These are phyloP conservation scores for Francoa sonchifolia DNA, from an alignment of 441 rosid genomes.

Conservation along the genomic window DNA sequence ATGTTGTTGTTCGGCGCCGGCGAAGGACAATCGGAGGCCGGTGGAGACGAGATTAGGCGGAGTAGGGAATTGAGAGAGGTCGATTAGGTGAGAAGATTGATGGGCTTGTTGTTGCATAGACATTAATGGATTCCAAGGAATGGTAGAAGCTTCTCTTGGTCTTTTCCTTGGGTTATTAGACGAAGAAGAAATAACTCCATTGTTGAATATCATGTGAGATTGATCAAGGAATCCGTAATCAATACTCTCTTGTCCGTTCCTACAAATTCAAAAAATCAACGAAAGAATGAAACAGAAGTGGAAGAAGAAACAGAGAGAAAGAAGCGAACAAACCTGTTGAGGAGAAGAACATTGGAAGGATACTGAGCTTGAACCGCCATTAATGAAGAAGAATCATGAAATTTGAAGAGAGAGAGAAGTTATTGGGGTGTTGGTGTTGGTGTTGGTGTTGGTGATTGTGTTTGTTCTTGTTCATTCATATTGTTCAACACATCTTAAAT, in stretches of 20 bases:
- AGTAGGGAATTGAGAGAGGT: constrained; percentile 49
- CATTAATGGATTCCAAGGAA: constrained; percentile 23
- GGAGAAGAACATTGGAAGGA: constrained; percentile 62
- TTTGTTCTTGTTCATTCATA: too few relatives aligned
- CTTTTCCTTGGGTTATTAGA: constrained; percentile 33
- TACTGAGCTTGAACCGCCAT: constrained; percentile 89
- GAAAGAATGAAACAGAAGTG: background rate
- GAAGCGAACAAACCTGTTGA: constrained; percentile 42
- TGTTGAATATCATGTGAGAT: constrained; percentile 47
- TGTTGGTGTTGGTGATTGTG: too few relatives aligned
- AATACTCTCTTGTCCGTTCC: constrained; percentile 57
- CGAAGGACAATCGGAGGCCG: constrained; percentile 66
- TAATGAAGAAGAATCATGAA: constrained; percentile 4
- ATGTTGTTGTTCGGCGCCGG: constrained; percentile 30
- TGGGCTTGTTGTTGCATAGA: constrained; percentile 36
- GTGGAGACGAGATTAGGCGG: constrained; percentile 63
- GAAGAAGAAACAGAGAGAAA: background rate
- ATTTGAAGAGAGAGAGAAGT: background rate
- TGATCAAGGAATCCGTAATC: constrained; percentile 51
- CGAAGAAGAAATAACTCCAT: constrained; percentile 25
- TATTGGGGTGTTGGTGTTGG: too few relatives aligned
- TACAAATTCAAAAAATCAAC: constrained; percentile 14
- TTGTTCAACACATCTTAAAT: too few relatives aligned
- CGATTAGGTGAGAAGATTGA: constrained; percentile 39
- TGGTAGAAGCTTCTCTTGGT: constrained; percentile 30